phyloP scores from a whole-genome alignment of 2,329 filamentous ascomycete genomes.

The Bertia moriformis region DNA sequence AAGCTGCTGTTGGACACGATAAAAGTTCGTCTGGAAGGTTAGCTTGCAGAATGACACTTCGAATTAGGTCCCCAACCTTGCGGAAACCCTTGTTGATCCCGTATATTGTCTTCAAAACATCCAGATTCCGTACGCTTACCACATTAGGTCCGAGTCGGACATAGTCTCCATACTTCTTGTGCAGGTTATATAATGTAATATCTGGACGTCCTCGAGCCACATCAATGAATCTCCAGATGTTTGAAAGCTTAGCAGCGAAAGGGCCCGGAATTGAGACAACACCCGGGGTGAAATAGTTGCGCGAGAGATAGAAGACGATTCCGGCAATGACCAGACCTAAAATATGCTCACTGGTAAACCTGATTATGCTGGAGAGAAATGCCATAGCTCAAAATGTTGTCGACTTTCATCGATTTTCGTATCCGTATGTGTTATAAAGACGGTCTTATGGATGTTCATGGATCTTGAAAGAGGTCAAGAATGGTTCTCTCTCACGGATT shows the following conservation, averaged over 20 bases:
- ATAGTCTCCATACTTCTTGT: conserved; percentile 8
- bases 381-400: too few relatives aligned
- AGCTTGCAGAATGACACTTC: neutral
- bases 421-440: too few relatives aligned
- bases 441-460: too few relatives aligned
- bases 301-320: neutral
- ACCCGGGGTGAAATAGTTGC: neutral
- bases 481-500: too few relatives aligned
- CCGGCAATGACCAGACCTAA: neutral
- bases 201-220: conserved; percentile 2
- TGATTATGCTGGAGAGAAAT: too few relatives aligned
- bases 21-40: conserved; percentile 10
- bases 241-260: neutral
- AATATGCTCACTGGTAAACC: too few relatives aligned
- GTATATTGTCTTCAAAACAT: conserved; percentile 2
- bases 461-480: too few relatives aligned
- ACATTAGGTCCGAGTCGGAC: conserved; percentile 8
- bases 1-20: conserved; percentile 12
- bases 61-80: neutral
- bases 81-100: neutral
- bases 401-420: too few relatives aligned
- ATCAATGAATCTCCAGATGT: conserved; percentile 1
- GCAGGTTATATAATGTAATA: conserved; percentile 2
- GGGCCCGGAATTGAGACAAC: neutral
- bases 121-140: conserved; percentile 8